Conservation (phyloP, 2,329 filamentous ascomycete genomes). For the Xylariaceae sp. region DNA sequence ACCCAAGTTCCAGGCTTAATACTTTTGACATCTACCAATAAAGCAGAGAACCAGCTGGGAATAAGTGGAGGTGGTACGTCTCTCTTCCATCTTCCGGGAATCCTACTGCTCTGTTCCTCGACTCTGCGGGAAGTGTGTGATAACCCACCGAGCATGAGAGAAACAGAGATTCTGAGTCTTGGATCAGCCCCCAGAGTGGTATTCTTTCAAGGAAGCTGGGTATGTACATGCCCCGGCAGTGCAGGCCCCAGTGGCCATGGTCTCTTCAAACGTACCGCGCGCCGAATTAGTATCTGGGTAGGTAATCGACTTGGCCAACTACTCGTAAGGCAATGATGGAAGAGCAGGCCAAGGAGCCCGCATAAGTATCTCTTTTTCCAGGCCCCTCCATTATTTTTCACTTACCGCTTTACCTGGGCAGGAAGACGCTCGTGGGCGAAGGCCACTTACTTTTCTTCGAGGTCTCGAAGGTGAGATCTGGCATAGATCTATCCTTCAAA, state of each 20-base stretch:
- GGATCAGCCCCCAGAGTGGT: too few relatives aligned
- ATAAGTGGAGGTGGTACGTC: slow-evolving; percentile 56
- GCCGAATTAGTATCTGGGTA: slow-evolving; percentile 30
- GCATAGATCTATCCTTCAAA: slow-evolving; percentile 27
- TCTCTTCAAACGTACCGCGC: slow-evolving; percentile 37
- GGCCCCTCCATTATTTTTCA: too few relatives aligned
- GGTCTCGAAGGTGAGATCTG: slow-evolving; percentile 38
- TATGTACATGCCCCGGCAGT: slow-evolving; percentile 42
- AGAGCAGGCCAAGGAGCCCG: slow-evolving; percentile 28
- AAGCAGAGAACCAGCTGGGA: too few relatives aligned
- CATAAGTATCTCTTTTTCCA: slow-evolving; percentile 20
- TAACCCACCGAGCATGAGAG: slow-evolving; percentile 39
- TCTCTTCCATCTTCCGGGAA: slow-evolving; percentile 32
- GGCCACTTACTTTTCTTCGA: slow-evolving; percentile 38
- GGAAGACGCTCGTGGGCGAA: slow-evolving; percentile 37
- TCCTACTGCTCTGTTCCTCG: slow-evolving; percentile 33
- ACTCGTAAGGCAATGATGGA: background rate
- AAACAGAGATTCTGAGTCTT: slow-evolving; percentile 32
- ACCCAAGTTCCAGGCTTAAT: too few relatives aligned
- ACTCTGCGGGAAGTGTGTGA: slow-evolving; percentile 31
- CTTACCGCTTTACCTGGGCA: slow-evolving; percentile 34
- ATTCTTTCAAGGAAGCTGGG: slow-evolving; percentile 40
- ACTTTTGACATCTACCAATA: too few relatives aligned
- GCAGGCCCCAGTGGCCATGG: slow-evolving; percentile 27
- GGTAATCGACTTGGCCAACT: too few relatives aligned